These are phyloP conservation scores for Candida taoyuanica DNA, from an alignment of 805 yeast species.

Conservation along the genomic window DNA sequence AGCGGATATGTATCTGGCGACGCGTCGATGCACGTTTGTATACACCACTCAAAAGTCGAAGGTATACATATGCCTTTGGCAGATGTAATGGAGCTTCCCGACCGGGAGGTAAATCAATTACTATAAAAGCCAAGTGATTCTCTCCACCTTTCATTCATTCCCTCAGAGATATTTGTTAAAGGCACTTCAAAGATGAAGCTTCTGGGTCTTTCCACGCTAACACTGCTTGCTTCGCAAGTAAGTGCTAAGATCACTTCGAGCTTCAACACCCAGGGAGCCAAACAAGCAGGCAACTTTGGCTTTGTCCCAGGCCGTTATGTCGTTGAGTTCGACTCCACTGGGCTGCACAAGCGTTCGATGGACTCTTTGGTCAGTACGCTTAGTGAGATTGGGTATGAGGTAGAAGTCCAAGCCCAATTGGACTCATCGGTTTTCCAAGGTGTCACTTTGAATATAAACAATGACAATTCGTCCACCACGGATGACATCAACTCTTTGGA, in stretches of 20 bases:
- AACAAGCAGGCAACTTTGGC: background rate
- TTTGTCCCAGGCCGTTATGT: slow-evolving; percentile 16
- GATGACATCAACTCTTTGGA: slow-evolving; percentile 6
- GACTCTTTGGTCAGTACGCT: slow-evolving; percentile 4
- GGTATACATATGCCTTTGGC: no score
- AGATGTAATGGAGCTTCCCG: no score
- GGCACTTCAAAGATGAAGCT: no score
- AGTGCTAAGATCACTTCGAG: background rate
- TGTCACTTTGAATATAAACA: slow-evolving; percentile 10
- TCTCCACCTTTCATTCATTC: no score
- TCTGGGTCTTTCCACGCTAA: no score
- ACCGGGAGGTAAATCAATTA: no score
- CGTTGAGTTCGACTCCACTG: slow-evolving; percentile 7
- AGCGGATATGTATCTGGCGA: no score
- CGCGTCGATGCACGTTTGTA: no score
- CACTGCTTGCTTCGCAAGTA: no score
- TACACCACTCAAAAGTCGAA: no score
- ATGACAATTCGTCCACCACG: slow-evolving; percentile 6
- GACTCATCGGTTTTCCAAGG: slow-evolving; percentile 16
- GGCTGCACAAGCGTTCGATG: slow-evolving; percentile 7
- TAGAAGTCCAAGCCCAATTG: slow-evolving; percentile 6
- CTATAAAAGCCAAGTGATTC: no score
- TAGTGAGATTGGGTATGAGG: slow-evolving; percentile 8
- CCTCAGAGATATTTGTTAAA: no score
- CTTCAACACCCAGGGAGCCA: background rate